These are phyloP conservation scores for Beta macrorhiza DNA, from an alignment of 179 eudicot species.

Conservation along the genomic window DNA sequence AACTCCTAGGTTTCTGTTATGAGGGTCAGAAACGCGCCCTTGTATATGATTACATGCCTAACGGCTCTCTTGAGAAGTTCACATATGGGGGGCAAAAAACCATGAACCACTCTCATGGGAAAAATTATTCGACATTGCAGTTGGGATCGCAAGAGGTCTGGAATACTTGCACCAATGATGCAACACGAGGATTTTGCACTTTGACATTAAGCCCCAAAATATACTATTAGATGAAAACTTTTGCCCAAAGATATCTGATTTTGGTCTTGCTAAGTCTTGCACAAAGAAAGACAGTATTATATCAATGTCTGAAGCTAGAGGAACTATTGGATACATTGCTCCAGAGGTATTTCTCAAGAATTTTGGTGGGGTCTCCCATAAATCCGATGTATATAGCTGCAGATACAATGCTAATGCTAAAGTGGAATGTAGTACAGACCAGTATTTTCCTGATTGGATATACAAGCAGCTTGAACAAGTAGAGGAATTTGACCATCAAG, in stretches of 20 bases:
- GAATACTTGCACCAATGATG: slow-evolving; percentile 38
- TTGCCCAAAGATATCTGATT: slow-evolving; percentile 39
- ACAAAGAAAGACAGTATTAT: slow-evolving; percentile 23
- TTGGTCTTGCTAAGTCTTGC: slow-evolving; percentile 34
- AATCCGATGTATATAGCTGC: slow-evolving; percentile 35
- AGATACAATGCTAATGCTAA: slow-evolving; percentile 7
- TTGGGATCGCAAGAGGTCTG: slow-evolving; percentile 33
- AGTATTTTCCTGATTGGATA: slow-evolving; percentile 29
- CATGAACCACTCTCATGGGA: slow-evolving; percentile 17
- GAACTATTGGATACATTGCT: slow-evolving; percentile 40
- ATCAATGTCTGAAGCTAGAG: slow-evolving; percentile 33
- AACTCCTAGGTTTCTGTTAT: slow-evolving; percentile 30
- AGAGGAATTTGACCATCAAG: slow-evolving; percentile 10
- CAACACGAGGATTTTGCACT: slow-evolving; percentile 32
- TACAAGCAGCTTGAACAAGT: slow-evolving; percentile 26
- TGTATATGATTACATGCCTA: slow-evolving; percentile 32
- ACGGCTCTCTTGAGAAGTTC: slow-evolving; percentile 37
- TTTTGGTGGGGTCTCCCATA: slow-evolving; percentile 31
- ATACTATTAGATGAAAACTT: slow-evolving; percentile 35
- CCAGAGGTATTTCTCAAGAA: slow-evolving; percentile 34
- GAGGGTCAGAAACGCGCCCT: slow-evolving; percentile 33
- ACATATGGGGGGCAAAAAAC: neutral
- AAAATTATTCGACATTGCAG: slow-evolving; percentile 27
- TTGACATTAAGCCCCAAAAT: slow-evolving; percentile 45
- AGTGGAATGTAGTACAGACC: slow-evolving; percentile 12